phyloP scores from a whole-genome alignment of 2,329 filamentous ascomycete species.

The Aspergillus costaricaensis region DNA sequence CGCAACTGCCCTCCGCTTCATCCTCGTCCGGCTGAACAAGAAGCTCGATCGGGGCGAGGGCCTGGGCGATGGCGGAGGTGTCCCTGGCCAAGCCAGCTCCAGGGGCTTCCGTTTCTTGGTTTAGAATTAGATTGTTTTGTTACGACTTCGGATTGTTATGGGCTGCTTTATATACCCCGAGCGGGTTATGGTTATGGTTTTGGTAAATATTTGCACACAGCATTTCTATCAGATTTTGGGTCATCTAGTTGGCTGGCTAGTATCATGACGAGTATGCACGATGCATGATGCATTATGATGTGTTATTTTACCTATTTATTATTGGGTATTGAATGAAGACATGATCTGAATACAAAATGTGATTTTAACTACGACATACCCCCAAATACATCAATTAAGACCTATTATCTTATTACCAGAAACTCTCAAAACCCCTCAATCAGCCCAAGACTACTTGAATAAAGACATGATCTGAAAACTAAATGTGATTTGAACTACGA shows the following conservation, averaged over 20 bases:
- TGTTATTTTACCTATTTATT: background rate
- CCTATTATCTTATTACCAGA: too few species aligned
- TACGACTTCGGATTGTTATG: background rate
- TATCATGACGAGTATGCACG: background rate
- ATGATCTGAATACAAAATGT: background rate
- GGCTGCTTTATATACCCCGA: background rate
- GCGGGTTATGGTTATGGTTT: background rate
- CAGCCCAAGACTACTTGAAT: too few species aligned
- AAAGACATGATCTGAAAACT: too few species aligned
- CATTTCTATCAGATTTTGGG: background rate
- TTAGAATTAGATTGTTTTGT: constrained; percentile 48
- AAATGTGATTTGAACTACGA: too few species aligned
- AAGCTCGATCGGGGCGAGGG: constrained; percentile 66
- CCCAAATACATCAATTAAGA: background rate
- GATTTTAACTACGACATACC: background rate
- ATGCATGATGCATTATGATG: background rate
- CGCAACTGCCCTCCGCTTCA: constrained; percentile 63
- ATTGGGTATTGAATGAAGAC: background rate
- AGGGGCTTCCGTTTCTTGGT: constrained; percentile 69
- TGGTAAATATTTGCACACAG: background rate
- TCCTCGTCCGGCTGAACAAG: constrained; percentile 67
- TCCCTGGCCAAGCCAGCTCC: constrained; percentile 56
- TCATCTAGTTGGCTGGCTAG: background rate
- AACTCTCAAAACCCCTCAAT: background rate
- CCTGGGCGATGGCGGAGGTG: constrained; percentile 54